Percentiles rank a stretch among this genome's conserved stretches.
These are phyloP conservation scores for Fusarium oxysporum DNA, from an alignment of 2,329 filamentous ascomycete species.

Conservation along the genomic window DNA sequence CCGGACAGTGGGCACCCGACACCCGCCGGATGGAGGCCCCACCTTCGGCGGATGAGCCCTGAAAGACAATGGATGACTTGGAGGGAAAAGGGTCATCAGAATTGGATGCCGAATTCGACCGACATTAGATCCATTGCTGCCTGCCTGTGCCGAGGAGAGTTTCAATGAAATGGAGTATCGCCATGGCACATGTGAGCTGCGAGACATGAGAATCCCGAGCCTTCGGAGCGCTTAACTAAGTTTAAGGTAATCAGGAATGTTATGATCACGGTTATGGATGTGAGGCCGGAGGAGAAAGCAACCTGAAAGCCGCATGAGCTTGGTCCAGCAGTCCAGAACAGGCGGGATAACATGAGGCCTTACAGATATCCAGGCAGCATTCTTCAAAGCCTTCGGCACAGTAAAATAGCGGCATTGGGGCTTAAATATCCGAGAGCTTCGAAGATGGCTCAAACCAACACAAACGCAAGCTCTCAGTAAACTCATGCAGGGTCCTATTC, in stretches of 20 bases:
- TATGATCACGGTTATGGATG: not conserved
- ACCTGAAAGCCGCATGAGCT: not conserved
- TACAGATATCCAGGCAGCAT: not conserved
- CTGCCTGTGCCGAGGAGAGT: not conserved
- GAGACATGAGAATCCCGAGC: constrained; percentile 6
- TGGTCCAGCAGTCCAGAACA: not conserved
- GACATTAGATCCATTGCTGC: not conserved
- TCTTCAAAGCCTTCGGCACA: not conserved
- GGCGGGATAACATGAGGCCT: not conserved
- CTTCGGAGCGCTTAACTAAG: not conserved
- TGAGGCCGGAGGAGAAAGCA: not conserved
- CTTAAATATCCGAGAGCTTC: not conserved
- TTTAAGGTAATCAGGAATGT: not conserved
- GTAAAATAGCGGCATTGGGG: not conserved
- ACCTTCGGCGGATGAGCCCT: not conserved
- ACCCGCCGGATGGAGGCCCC: not conserved
- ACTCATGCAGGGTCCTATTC: constrained; percentile 36
- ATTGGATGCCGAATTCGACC: constrained; percentile 1
- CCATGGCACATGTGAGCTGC: not conserved
- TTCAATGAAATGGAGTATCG: not conserved
- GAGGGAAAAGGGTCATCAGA: not conserved
- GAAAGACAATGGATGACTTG: not conserved
- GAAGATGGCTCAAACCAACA: constrained; percentile 16
- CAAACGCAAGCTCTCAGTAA: not conserved
- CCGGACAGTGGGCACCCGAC: not conserved